Evolutionary conservation across 1,139 yeast species (phyloP).

Genomic region (Yamadazyma sp.): DNA sequence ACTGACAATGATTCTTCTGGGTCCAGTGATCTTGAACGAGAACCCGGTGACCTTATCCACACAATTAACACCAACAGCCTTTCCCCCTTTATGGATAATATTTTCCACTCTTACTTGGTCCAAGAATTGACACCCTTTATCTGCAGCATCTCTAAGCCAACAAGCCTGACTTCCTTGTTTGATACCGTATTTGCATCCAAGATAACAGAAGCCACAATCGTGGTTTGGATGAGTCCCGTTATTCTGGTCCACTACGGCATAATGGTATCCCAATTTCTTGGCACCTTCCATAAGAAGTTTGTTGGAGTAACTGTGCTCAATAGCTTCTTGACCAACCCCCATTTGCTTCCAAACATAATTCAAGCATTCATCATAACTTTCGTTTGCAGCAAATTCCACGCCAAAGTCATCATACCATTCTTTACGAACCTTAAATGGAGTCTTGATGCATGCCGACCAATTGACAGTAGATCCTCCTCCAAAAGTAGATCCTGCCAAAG

Average conservation of each 20-base stretch:
- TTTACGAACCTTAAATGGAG: conserved; percentile 54
- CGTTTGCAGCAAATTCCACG: conserved; percentile 48
- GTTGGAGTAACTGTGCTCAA: conserved; percentile 52
- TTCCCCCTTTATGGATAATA: conserved; percentile 41
- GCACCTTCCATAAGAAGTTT: conserved; percentile 47
- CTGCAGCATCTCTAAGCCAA: conserved; percentile 55
- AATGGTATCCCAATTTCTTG: conserved; percentile 45
- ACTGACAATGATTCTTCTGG: conserved; percentile 46
- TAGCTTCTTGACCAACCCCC: conserved; percentile 46
- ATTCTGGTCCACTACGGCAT: conserved; percentile 47
- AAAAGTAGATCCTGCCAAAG: conserved; percentile 56
- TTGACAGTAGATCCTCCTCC: conserved; percentile 65
- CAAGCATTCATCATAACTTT: conserved; percentile 45
- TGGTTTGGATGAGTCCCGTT: conserved; percentile 48
- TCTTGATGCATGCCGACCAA: conserved; percentile 59
- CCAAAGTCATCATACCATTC: conserved; percentile 56
- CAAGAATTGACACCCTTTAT: conserved; percentile 50
- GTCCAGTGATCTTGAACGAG: conserved; percentile 41
- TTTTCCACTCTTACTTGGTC: conserved; percentile 45
- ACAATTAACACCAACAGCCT: conserved; percentile 47
- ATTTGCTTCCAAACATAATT: conserved; percentile 51
- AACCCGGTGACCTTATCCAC: conserved; percentile 28
- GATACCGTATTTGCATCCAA: conserved; percentile 56
- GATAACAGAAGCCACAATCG: conserved; percentile 51
- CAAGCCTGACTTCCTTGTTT: conserved; percentile 54